Evolutionary conservation across 2,329 filamentous ascomycete genomes (phyloP).

Genomic region (Penicillium sp.): DNA sequence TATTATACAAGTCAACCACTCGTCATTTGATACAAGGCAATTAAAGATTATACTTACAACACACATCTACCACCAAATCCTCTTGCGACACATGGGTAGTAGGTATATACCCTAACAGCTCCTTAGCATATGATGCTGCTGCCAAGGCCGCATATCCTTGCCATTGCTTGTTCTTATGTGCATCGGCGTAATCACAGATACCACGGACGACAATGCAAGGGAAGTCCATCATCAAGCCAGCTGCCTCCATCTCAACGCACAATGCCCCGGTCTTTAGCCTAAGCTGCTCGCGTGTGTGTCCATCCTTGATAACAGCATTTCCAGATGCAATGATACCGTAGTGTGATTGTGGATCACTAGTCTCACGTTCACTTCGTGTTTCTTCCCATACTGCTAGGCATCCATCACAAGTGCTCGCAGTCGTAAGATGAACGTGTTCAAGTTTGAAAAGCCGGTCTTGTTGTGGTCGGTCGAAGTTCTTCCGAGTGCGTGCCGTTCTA

Average conservation of each 20-base stretch:
- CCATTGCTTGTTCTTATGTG: conserved; percentile 6
- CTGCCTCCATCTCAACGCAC: conserved; percentile 8
- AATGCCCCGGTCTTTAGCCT: conserved; percentile 1
- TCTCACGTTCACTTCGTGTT: conserved; percentile 10
- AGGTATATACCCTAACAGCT: conserved; percentile 13
- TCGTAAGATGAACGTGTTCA: conserved; percentile 5
- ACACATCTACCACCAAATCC: not conserved
- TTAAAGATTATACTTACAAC: not conserved
- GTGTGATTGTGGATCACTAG: not conserved
- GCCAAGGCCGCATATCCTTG: conserved; percentile 16
- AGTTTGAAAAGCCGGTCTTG: conserved; percentile 12
- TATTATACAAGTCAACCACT: too few species aligned
- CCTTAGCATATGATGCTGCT: conserved; percentile 18
- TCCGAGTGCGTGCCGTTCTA: not conserved
- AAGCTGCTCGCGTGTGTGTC: conserved; percentile 11
- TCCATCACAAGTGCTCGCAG: conserved; percentile 5
- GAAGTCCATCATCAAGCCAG: not conserved
- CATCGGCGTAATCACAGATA: conserved; percentile 18
- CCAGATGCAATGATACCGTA: conserved; percentile 24
- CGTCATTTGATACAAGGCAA: too few species aligned
- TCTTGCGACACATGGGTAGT: conserved; percentile 6
- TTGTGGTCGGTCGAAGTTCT: not conserved
- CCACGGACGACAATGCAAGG: conserved; percentile 1
- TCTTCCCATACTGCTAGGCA: conserved; percentile 15
- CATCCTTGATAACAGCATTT: conserved; percentile 18